phyloP scores from a whole-genome alignment of 495 filamentous ascomycete genomes.

The Amorphotheca resinae region DNA sequence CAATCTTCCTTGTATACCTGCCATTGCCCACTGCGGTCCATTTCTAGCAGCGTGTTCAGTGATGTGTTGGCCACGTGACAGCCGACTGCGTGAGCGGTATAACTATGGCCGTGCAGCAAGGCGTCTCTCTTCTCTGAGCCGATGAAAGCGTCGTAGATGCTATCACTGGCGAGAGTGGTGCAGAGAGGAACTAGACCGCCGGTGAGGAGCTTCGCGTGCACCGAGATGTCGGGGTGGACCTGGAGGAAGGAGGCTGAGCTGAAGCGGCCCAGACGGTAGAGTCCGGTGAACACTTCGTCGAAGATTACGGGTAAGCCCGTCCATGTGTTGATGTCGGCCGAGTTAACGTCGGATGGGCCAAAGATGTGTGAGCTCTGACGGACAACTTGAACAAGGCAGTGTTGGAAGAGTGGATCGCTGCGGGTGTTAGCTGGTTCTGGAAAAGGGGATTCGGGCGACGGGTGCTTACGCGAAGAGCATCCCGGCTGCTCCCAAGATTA shows the following conservation, averaged over 20 bases:
- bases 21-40: slow-evolving; percentile 46
- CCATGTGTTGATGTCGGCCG: slow-evolving; percentile 32
- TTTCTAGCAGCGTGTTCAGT: slow-evolving; percentile 38
- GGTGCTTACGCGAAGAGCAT: slow-evolving; percentile 58
- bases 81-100: slow-evolving; percentile 66
- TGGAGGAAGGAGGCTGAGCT: slow-evolving; percentile 52
- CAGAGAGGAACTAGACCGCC: slow-evolving; percentile 66
- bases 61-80: slow-evolving; percentile 56
- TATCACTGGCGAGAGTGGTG: slow-evolving; percentile 54
- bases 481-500: slow-evolving; percentile 64
- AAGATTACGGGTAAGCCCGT: slow-evolving; percentile 60
- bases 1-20: slow-evolving; percentile 32
- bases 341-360: slow-evolving; percentile 12
- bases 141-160: slow-evolving; percentile 57
- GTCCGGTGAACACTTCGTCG: slow-evolving; percentile 73
- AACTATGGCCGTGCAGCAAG: slow-evolving; percentile 68
- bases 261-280: slow-evolving; percentile 62
- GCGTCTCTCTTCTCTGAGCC: slow-evolving; percentile 57
- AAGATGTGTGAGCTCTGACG: slow-evolving; percentile 43
- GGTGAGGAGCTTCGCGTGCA: slow-evolving; percentile 68
- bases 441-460: background rate
- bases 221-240: slow-evolving; percentile 54
- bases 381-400: slow-evolving; percentile 47
- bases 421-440: slow-evolving; percentile 11
- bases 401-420: slow-evolving; percentile 69